Percentiles rank a stretch among this genome's conserved stretches.
phyloP scores from a whole-genome alignment of 352 stramenopile genomes.

The Phytophthora hibernalis region DNA sequence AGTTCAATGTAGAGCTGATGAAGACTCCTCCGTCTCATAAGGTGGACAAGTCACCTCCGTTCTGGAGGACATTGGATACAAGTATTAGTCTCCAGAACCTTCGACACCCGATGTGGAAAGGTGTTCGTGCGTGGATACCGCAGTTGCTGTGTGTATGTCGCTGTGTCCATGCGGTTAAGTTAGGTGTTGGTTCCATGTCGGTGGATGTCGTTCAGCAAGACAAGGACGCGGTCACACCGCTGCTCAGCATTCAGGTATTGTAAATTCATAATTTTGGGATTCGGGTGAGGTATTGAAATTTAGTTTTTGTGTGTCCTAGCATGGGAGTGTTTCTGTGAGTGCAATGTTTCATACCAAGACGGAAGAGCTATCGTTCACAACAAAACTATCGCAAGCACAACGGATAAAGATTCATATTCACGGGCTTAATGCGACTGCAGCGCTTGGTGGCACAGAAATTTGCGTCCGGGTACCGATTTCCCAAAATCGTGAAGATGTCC shows the following conservation, averaged over 20 bases:
- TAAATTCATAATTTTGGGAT: background rate
- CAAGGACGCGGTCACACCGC: background rate
- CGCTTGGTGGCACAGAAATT: slow-evolving; percentile 39
- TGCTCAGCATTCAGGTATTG: slow-evolving; percentile 33
- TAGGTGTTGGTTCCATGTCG: slow-evolving; percentile 38
- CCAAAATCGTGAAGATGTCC: slow-evolving; percentile 14
- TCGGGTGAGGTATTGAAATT: slow-evolving; percentile 2
- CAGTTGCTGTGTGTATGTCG: slow-evolving; percentile 44
- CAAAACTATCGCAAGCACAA: slow-evolving; percentile 26
- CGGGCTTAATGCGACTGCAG: slow-evolving; percentile 11
- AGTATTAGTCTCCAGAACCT: slow-evolving; percentile 39
- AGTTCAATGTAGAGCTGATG: slow-evolving; percentile 1
- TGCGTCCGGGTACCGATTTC: slow-evolving; percentile 35
- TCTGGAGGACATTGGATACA: slow-evolving; percentile 36
- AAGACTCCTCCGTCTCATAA: background rate
- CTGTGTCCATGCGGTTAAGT: slow-evolving; percentile 42
- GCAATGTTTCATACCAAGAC: slow-evolving; percentile 31
- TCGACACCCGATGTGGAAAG: slow-evolving; percentile 48
- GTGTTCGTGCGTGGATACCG: slow-evolving; percentile 47
- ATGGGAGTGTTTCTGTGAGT: slow-evolving; percentile 37
- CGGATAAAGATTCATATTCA: slow-evolving; percentile 17
- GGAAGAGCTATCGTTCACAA: slow-evolving; percentile 24
- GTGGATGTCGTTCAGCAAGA: slow-evolving; percentile 45
- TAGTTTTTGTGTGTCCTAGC: slow-evolving; percentile 20
- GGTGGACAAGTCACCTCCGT: background rate